phyloP scores from a whole-genome alignment of 164 flowering plant genomes.

The Macadamia integrifolia region DNA sequence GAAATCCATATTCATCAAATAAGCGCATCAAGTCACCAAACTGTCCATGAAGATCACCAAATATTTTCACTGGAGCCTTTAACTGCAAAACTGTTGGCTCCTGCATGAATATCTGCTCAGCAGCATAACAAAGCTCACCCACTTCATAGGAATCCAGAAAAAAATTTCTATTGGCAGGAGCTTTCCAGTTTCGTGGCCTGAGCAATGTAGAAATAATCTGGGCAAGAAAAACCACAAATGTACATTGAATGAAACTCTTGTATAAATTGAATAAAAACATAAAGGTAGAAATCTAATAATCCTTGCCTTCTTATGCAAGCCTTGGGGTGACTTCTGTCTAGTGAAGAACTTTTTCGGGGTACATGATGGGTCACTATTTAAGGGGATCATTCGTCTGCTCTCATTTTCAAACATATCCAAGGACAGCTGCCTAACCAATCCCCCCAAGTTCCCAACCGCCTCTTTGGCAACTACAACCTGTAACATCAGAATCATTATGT shows the following conservation, averaged over 20 bases:
- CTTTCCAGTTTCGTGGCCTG: constrained; percentile 89
- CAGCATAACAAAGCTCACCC: constrained; percentile 97
- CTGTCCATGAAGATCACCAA: constrained; percentile 99
- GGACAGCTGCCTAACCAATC: constrained; percentile 91
- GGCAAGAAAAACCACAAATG: constrained; percentile 8
- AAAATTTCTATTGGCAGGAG: constrained; percentile 80
- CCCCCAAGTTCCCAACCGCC: constrained; percentile 83
- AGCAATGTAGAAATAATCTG: constrained; percentile 86
- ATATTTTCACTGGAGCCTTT: constrained; percentile 94
- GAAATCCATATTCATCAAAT: constrained; percentile 98
- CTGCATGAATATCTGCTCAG: constrained; percentile 95
- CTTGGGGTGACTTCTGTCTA: constrained; percentile 85
- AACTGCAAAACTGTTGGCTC: constrained; percentile 94
- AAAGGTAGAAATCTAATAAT: constrained; percentile 4
- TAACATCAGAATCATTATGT: constrained; percentile 14
- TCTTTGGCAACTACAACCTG: constrained; percentile 99
- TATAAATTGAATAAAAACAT: neutral
- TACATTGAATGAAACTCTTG: constrained; percentile 2
- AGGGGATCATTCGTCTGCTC: constrained; percentile 83
- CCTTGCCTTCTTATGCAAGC: constrained; percentile 88
- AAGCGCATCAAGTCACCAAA: constrained; percentile 98
- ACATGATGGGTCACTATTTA: constrained; percentile 50
- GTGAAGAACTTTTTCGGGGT: constrained; percentile 54
- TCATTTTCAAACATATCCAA: constrained; percentile 99
- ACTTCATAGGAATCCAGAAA: constrained; percentile 97